Evolutionary conservation across 2,329 filamentous ascomycete genomes (phyloP).

Genomic region (Xylariomycetidae sp.): DNA sequence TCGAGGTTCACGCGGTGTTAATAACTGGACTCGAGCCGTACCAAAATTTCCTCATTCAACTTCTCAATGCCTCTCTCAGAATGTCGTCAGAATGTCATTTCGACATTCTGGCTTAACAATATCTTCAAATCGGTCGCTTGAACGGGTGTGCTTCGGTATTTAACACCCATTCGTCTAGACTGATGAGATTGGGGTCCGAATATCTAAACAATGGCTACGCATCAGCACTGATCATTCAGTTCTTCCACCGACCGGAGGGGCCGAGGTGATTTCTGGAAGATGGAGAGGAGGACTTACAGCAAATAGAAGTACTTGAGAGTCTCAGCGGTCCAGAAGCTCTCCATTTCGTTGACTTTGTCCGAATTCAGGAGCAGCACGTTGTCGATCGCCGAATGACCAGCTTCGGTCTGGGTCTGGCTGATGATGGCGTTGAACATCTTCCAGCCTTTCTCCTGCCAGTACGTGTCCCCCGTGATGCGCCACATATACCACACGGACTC

Average conservation of each 20-base stretch:
- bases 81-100: no score
- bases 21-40: no score
- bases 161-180: conserved; percentile 63
- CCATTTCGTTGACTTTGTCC: conserved; percentile 60
- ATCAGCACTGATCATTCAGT: no score
- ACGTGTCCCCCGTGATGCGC: conserved; percentile 74
- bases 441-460: conserved; percentile 81
- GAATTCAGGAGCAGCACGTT: conserved; percentile 50
- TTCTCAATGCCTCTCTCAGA: no score
- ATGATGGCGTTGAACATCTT: conserved; percentile 74
- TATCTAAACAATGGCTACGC: conserved; percentile 14
- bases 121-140: conserved; percentile 19
- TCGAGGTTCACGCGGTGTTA: no score
- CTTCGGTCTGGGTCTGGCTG: conserved; percentile 58
- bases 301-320: conserved; percentile 92
- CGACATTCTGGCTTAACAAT: no score
- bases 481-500: conserved; percentile 89
- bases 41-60: no score
- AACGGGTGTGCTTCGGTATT: conserved; percentile 36
- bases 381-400: conserved; percentile 65
- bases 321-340: conserved; percentile 88
- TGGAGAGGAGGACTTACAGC: conserved; percentile 52
- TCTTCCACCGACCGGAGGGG: no score
- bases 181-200: conserved; percentile 51
- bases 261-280: no score